Percentiles rank a stretch among this genome's conserved stretches.
These are phyloP conservation scores for Ophiocytium majus DNA, from an alignment of 352 stramenopile species.

Conservation along the genomic window DNA sequence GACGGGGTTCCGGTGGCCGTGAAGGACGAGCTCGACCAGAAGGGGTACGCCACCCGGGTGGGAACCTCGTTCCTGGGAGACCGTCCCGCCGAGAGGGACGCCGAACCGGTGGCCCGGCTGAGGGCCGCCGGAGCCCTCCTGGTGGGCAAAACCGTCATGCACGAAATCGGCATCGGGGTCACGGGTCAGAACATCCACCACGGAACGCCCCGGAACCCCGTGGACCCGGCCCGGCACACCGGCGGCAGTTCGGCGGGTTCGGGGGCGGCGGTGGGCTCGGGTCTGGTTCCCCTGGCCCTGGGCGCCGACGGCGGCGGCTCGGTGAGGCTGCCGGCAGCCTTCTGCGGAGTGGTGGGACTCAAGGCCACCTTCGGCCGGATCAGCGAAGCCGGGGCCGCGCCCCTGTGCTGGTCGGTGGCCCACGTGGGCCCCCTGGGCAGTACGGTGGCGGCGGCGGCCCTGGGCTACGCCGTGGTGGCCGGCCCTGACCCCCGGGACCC, in stretches of 20 bases:
- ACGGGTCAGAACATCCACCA: no score
- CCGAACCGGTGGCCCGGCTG: no score
- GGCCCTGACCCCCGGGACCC: conserved; percentile 73
- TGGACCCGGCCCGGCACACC: not conserved
- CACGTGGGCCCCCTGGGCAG: conserved; percentile 84
- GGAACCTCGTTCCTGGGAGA: no score
- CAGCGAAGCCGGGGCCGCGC: conserved; percentile 91
- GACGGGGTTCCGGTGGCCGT: no score
- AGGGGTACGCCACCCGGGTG: no score
- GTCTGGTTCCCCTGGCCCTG: conserved; percentile 82
- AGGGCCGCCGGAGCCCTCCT: no score
- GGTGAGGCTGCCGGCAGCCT: conserved; percentile 89
- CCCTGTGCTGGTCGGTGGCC: conserved; percentile 92
- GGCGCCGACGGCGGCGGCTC: conserved; percentile 96
- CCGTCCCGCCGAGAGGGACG: no score
- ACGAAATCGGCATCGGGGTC: no score
- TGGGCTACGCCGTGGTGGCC: conserved; percentile 70
- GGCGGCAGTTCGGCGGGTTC: conserved; percentile 90
- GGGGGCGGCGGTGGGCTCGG: conserved; percentile 83
- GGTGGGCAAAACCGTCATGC: no score
- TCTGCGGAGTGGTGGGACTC: conserved; percentile 89
- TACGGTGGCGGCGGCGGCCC: conserved; percentile 70
- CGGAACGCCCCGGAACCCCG: not conserved
- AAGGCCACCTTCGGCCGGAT: conserved; percentile 96
- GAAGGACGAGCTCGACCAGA: no score